Conservation (phyloP, 495 filamentous ascomycete species). For the Acidiella bohemica region DNA sequence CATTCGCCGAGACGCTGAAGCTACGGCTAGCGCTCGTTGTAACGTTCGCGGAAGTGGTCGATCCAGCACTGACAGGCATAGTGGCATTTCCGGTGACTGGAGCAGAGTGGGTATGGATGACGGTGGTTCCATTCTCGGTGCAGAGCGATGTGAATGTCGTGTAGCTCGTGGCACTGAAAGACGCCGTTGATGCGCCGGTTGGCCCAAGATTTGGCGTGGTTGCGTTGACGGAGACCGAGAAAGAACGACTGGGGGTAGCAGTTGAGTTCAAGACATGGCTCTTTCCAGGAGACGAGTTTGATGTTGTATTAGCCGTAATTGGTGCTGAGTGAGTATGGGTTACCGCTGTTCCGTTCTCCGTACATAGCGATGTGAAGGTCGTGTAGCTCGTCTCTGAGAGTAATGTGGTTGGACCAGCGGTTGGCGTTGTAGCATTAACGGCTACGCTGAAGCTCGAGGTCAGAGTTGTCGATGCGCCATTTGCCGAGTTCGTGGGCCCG, state of each 20-base stretch:
- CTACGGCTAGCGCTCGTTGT: neutral
- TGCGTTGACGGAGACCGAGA: constrained; percentile 1
- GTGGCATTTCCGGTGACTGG: constrained; percentile 1
- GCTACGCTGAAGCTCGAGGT: neutral
- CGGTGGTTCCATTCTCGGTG: neutral
- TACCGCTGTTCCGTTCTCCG: neutral
- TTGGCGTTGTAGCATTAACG: neutral
- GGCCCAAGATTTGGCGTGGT: neutral
- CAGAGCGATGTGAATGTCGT: neutral
- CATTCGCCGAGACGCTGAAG: neutral
- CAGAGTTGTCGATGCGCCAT: no score
- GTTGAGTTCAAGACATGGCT: no score
- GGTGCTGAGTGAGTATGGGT: neutral
- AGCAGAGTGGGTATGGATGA: neutral
- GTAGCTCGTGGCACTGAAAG: neutral
- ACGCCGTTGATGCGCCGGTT: neutral
- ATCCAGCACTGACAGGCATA: neutral
- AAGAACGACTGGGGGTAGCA: no score
- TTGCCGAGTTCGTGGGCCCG: neutral
- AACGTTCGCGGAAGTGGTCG: neutral
- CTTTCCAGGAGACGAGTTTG: no score
- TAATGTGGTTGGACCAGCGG: neutral
- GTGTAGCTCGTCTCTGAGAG: neutral
- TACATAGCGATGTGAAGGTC: neutral
- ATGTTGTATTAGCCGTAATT: constrained; percentile 2